Conservation (phyloP, 768 basidiomycete genomes). For the Vararia minispora region DNA sequence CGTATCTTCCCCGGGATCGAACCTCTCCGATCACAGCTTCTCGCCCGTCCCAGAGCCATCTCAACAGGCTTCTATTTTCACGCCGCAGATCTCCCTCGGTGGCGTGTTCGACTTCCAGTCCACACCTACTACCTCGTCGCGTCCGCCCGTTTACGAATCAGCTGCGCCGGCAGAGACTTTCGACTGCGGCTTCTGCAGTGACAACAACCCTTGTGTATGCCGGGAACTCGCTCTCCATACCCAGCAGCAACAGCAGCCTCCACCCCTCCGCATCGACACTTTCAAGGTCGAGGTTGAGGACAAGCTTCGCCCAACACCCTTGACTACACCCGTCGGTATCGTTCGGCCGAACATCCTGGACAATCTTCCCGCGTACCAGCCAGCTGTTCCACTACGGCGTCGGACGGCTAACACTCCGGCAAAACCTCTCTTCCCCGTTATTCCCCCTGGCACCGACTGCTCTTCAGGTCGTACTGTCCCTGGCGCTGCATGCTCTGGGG, state of each 20-base stretch:
- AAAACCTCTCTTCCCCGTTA: constrained; percentile 45
- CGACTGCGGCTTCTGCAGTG: constrained; percentile 69
- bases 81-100: constrained; percentile 22
- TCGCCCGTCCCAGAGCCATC: constrained; percentile 21
- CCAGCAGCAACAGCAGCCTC: constrained; percentile 24
- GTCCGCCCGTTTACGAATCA: constrained; percentile 17
- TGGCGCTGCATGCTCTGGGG: constrained; percentile 58
- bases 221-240: constrained; percentile 50
- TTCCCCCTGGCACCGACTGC: constrained; percentile 20
- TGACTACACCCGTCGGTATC: constrained; percentile 10
- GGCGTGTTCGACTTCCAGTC: constrained; percentile 27
- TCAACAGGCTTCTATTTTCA: constrained; percentile 19
- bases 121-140: constrained; percentile 20
- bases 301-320: constrained; percentile 6
- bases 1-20: constrained; percentile 39
- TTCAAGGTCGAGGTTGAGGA: constrained; percentile 21
- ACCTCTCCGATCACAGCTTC: constrained; percentile 20
- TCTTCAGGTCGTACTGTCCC: constrained; percentile 15
- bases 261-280: constrained; percentile 6
- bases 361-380: constrained; percentile 69
- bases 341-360: constrained; percentile 59
- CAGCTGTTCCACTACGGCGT: constrained; percentile 72
- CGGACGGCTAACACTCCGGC: constrained; percentile 26
- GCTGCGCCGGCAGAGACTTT: constrained; percentile 31
- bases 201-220: constrained; percentile 66